Percentiles rank a stretch among this genome's conserved stretches.
These are phyloP conservation scores for Neofusicoccum sp. DNA, from an alignment of 2,329 filamentous ascomycete species.

Conservation along the genomic window DNA sequence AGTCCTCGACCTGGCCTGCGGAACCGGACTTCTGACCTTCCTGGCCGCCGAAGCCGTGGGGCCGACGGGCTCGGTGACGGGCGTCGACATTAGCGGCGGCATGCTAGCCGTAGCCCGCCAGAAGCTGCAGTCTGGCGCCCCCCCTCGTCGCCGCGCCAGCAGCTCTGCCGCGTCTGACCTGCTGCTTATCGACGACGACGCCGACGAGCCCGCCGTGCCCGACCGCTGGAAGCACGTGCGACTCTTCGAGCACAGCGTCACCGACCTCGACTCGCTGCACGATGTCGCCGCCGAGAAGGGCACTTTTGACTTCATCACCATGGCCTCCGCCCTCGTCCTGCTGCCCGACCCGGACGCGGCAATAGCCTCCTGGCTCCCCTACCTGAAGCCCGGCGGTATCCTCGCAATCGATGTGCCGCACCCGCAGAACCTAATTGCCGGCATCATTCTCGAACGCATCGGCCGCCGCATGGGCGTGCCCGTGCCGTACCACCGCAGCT, in stretches of 20 bases:
- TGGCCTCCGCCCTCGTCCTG: constrained; percentile 42
- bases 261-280: constrained; percentile 29
- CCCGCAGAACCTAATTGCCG: constrained; percentile 36
- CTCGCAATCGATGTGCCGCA: constrained; percentile 42
- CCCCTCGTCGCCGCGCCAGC: background rate
- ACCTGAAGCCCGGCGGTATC: constrained; percentile 41
- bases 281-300: constrained; percentile 26
- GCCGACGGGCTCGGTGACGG: constrained; percentile 36
- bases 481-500: constrained; percentile 38
- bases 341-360: constrained; percentile 38
- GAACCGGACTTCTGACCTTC: constrained; percentile 45
- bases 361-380: constrained; percentile 38
- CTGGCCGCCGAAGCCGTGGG: constrained; percentile 40
- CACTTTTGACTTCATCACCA: constrained; percentile 37
- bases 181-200: constrained; percentile 25
- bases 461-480: constrained; percentile 32
- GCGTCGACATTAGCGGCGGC: constrained; percentile 40
- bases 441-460: constrained; percentile 39
- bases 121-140: background rate
- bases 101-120: constrained; percentile 27
- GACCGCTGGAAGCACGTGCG: constrained; percentile 33
- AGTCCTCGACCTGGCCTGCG: constrained; percentile 48
- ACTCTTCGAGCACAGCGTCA: constrained; percentile 38
- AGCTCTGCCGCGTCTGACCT: background rate
- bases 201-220: constrained; percentile 17